Conservation (phyloP, 768 basidiomycete species). For the Calocera viscosa region DNA sequence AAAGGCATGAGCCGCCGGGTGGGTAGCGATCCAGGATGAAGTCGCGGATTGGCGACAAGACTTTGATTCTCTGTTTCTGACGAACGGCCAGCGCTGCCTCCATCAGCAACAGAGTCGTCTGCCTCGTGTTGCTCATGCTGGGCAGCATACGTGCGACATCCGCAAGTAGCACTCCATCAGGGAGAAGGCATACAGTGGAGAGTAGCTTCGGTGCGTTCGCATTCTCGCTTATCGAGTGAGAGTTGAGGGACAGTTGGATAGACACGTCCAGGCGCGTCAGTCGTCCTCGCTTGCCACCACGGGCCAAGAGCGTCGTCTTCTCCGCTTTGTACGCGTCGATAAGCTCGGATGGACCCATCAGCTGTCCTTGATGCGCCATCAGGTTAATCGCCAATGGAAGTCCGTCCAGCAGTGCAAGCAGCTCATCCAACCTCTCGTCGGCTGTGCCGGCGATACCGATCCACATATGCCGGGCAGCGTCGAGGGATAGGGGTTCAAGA, state of each 20-base stretch:
- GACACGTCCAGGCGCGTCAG: conserved; percentile 19
- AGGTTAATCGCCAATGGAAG: not conserved
- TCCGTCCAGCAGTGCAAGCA: not conserved
- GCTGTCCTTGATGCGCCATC: not conserved
- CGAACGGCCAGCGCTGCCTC: not conserved
- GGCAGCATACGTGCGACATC: not conserved
- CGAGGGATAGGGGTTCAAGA: conserved; percentile 12
- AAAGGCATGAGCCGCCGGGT: not conserved
- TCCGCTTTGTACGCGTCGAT: not conserved
- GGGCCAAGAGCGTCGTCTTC: conserved; percentile 7
- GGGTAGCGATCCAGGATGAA: not conserved
- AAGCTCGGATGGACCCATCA: not conserved
- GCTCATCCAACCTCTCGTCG: conserved; percentile 6
- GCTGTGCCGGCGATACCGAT: conserved; percentile 20
- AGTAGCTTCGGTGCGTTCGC: conserved; percentile 21
- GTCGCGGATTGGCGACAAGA: not conserved
- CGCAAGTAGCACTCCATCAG: conserved; percentile 18
- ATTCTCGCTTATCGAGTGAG: conserved; percentile 16
- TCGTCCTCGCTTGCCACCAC: not conserved
- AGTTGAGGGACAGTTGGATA: conserved; percentile 21
- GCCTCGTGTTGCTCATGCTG: not conserved
- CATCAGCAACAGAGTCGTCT: not conserved
- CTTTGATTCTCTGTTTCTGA: not conserved
- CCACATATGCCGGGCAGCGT: conserved; percentile 21
- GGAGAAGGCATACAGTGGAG: conserved; percentile 22